A percentile compares a stretch with the other conserved stretches of the same genome.
These are phyloP conservation scores for Eutrema yunnanense DNA, from an alignment of 345 rosid genomes.

Conservation along the genomic window DNA sequence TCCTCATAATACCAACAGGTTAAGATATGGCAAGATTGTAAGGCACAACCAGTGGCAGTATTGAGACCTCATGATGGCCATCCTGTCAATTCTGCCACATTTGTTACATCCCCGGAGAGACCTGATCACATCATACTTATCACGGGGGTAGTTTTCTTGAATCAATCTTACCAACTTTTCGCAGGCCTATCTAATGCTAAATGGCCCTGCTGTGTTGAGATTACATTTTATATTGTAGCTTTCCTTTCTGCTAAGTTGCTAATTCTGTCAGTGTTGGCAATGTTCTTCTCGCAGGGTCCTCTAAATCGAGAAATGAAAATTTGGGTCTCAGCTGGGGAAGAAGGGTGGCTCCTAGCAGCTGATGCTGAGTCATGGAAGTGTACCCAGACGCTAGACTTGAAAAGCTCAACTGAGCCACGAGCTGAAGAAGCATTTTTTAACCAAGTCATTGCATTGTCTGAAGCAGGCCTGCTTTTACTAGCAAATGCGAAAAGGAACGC, in stretches of 20 bases:
- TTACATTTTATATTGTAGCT: background rate
- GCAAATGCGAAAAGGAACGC: slow-evolving; percentile 91
- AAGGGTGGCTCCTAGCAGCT: slow-evolving; percentile 73
- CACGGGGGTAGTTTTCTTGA: slow-evolving; percentile 55
- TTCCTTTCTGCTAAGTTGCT: background rate
- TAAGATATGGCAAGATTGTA: slow-evolving; percentile 89
- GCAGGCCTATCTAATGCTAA: background rate
- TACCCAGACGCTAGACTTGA: slow-evolving; percentile 69
- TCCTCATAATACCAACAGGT: slow-evolving; percentile 40
- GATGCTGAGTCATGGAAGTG: slow-evolving; percentile 66
- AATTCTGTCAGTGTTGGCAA: background rate
- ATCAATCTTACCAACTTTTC: background rate
- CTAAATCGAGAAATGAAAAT: slow-evolving; percentile 70
- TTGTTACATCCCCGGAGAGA: slow-evolving; percentile 58
- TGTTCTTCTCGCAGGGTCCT: slow-evolving; percentile 50
- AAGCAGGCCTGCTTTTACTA: slow-evolving; percentile 56
- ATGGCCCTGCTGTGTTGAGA: background rate
- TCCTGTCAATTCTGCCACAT: slow-evolving; percentile 66
- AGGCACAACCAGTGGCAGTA: slow-evolving; percentile 52
- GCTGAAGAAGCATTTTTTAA: slow-evolving; percentile 70
- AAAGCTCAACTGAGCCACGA: slow-evolving; percentile 56
- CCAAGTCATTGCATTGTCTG: slow-evolving; percentile 69
- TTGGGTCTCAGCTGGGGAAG: slow-evolving; percentile 70
- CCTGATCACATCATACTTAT: slow-evolving; percentile 82
- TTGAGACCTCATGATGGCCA: slow-evolving; percentile 82